A percentile compares a stretch with the other conserved stretches of the same genome.
Evolutionary conservation across 2,329 filamentous ascomycete genomes (phyloP).

Genomic region (Botrytis galanthina): DNA sequence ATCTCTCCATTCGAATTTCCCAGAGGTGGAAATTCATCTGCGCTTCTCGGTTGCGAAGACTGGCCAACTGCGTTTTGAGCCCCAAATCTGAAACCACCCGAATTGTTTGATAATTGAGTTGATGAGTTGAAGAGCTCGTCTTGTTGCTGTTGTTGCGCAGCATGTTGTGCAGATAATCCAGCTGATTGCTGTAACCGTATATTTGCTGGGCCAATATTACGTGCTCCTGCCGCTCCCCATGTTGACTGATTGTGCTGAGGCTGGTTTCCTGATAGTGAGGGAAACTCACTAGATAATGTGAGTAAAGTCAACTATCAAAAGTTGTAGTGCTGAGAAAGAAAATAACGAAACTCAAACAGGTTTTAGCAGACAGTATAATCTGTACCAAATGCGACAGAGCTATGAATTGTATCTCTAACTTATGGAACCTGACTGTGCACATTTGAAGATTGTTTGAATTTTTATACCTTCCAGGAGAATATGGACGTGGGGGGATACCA

Average conservation of each 20-base stretch:
- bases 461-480: conserved; percentile 17
- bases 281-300: conserved; percentile 55
- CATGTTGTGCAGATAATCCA: conserved; percentile 36
- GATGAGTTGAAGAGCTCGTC: conserved; percentile 39
- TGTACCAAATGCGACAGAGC: neutral
- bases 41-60: conserved; percentile 42
- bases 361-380: neutral
- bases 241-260: conserved; percentile 41
- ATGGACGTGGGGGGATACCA: neutral
- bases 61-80: conserved; percentile 38
- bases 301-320: conserved; percentile 21
- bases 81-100: conserved; percentile 38
- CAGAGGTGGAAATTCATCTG: conserved; percentile 62
- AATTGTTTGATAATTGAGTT: conserved; percentile 36
- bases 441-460: neutral
- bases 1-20: conserved; percentile 58
- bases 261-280: conserved; percentile 61
- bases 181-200: conserved; percentile 36
- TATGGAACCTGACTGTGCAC: neutral
- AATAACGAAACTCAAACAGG: neutral
- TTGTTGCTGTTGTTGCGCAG: conserved; percentile 38
- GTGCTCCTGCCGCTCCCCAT: conserved; percentile 36
- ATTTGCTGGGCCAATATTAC: conserved; percentile 34
- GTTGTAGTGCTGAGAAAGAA: neutral
- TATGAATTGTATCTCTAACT: neutral